Base-by-base conservation (phyloP, 352 stramenopile species). In the Globisporangium uncinulatum region DNA sequence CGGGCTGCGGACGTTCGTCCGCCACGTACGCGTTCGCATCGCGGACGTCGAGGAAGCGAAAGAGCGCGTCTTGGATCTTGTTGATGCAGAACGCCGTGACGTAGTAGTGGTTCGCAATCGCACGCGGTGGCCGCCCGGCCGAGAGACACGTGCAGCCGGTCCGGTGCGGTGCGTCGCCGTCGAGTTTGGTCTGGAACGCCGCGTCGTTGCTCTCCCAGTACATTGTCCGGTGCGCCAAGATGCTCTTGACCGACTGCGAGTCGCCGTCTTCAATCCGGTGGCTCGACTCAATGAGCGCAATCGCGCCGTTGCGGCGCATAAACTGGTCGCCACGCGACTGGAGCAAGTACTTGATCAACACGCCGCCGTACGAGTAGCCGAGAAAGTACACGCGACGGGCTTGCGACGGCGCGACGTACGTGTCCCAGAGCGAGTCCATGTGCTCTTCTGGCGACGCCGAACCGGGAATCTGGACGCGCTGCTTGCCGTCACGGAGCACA, bases 171-270 rank as follows among this genome's bases (percentile, higher is more conserved):
- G 86, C 80, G 52, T 94, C 84, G 31, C 84, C 84, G 36, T 94
- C 82, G 17, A 94, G 63, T 19, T 74, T 71, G 7, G 73, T 86
- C 74, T 94, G 84, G 65, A 92, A 92, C 11, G 63, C 63, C 36
- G 73, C 49, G 59, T 94, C 84, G 53, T 94, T 90, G 59, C 81
- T 90, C 61, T 94, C 82, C 86, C 86, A 96, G 68, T 96, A 94
- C 80, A 96, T 94, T 7, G 84, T 90, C 46, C 85, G 86, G 54
- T 93, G 82, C 21, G 86, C 84, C 24, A 96, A 62, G 55, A 96
- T 92, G 37, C 74, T 88, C 62, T 93, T 92, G 54, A 93, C 83
- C 6, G 82, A 92, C 56, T 93, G 83, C 52, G 83, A 89, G 66
- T 94, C 86, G 42, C 82, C 83, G 52, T 92, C 82, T 57, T 91